phyloP scores from a whole-genome alignment of 108 stramenopile species.

The Skeletonema costatum region DNA sequence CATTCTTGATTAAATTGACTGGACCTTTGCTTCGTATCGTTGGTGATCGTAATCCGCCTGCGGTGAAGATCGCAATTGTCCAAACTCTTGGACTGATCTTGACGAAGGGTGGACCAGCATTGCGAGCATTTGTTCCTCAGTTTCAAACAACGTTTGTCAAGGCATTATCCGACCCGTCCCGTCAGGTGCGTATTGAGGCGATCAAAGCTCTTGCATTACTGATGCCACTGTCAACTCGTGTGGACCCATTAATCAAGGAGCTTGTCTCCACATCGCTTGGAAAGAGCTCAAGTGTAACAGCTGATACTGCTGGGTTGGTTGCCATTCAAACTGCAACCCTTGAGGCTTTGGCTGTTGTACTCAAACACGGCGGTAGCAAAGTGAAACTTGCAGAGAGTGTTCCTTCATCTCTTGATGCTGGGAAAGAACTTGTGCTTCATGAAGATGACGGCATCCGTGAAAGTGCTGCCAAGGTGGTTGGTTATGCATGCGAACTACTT shows the following conservation, averaged over 20 bases:
- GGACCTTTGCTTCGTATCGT: conserved; percentile 98
- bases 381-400: conserved; percentile 85
- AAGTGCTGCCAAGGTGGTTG: conserved; percentile 83
- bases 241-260: conserved; percentile 94
- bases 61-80: conserved; percentile 94
- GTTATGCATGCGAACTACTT: conserved; percentile 69
- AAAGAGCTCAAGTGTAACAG: conserved; percentile 46
- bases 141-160: conserved; percentile 99
- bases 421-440: conserved; percentile 67
- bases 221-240: conserved; percentile 87
- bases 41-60: conserved; percentile 92
- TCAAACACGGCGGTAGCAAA: conserved; percentile 77
- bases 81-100: conserved; percentile 89
- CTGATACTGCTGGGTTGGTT: conserved; percentile 66
- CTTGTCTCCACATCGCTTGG: conserved; percentile 79
- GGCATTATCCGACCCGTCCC: conserved; percentile 92
- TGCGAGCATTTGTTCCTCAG: conserved; percentile 98
- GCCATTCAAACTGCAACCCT: conserved; percentile 86
- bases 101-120: conserved; percentile 88
- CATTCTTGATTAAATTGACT: conserved; percentile 94
- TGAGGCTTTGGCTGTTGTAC: conserved; percentile 71
- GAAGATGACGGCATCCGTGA: conserved; percentile 83
- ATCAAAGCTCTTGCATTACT: conserved; percentile 84
- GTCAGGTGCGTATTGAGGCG: conserved; percentile 88
- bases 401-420: conserved; percentile 80